Base-by-base conservation (phyloP, 169 alveolate genomes). In the Plasmodium inui region DNA sequence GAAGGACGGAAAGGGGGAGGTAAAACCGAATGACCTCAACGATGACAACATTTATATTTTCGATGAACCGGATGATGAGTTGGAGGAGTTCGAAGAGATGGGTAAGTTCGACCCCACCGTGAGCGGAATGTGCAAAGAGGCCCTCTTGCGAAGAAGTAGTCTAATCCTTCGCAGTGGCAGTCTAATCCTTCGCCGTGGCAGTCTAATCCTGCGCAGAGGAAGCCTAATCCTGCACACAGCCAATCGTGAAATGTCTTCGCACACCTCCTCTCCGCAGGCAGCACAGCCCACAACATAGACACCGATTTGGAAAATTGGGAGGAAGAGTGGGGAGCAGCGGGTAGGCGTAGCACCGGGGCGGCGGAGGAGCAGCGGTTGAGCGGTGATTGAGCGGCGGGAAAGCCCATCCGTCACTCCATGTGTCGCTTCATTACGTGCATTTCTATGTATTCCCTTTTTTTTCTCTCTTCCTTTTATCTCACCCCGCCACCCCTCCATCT, bases 321-420 rank as follows among this genome's bases (percentile, higher is more conserved):
- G 41, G 94, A 89, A 61, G 94, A 89, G 46, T 89, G 94, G 94
- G 94, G 94, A 39, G 94, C 94, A 78, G 94, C 90, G 71, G 94
- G 94, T 89, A 78, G 6, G 89, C 41, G 14, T 22, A 73, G 1
- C 4, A 39, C 7, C 10, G 9, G n/a, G n/a, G n/a, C n/a, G n/a
- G n/a, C n/a, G n/a, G n/a, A n/a, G n/a, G n/a, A n/a, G n/a, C n/a
- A n/a, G n/a, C n/a, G n/a, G n/a, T n/a, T n/a, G n/a, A n/a, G n/a
- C n/a, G n/a, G n/a, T n/a, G n/a, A n/a, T n/a, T 7, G 1, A 39
- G 46, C 12, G 10, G 34, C 22, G 34, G 26, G 34, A 26, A 22
- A 3, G 50, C 12, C 7, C 37, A 73, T 73, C 12, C 55, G 3
- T 44, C 55, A 12, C 55, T 34, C 8, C 46, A 17, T 0, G 44